Base-by-base conservation (phyloP, 2,329 filamentous ascomycete genomes). In the Emmonsia crescens region DNA sequence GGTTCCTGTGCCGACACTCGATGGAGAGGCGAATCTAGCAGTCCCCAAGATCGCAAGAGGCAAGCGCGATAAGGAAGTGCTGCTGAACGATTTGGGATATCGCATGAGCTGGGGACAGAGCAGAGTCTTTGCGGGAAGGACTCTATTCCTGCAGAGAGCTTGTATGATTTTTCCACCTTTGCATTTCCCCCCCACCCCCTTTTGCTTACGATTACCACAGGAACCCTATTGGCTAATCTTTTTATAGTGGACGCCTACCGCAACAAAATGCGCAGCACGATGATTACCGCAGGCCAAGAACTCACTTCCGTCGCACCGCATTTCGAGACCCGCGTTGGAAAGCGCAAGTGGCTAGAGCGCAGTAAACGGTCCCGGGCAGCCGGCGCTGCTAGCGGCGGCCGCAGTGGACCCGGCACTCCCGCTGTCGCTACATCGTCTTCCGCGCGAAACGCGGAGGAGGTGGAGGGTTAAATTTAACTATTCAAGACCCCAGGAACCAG, bases 81-180 rank as follows among this genome's bases (percentile, higher is more conserved):
- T 89, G 57, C 78, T 97, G 64, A 97, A 97, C 72, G 92, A 97
- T 71, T 78, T 97, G 54, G 93, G 91, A 2, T 96, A 95, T 74
- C 85, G 93, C 55, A 95, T 99, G 89, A 92, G 90, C 57, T 99
- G 94, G 93, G 87, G 92, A 60, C 93, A 97, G 77, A 94, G 91
- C 73, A 83, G 93, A 70, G 89, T 93, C 12, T 96, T 97, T 78
- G 87, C 91, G 1, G 89, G 88, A 14, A 83, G 91, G 68, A 91
- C 88, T 48, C 81, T 96, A 56, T 96, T 96, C 74, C 79, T 96
- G 69, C 93, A 96, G 75, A 86, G 91, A 80, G 92, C 92, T 68
- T 79, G 92, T 96, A 79, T 85, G 91, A 88, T 55, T 58, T 16
- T 63, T 21, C 60, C 61, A 46, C 36, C 38, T 38, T 64, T 48